Base-by-base conservation (phyloP, 495 filamentous ascomycete genomes). In the Neurospora sublineolata region DNA sequence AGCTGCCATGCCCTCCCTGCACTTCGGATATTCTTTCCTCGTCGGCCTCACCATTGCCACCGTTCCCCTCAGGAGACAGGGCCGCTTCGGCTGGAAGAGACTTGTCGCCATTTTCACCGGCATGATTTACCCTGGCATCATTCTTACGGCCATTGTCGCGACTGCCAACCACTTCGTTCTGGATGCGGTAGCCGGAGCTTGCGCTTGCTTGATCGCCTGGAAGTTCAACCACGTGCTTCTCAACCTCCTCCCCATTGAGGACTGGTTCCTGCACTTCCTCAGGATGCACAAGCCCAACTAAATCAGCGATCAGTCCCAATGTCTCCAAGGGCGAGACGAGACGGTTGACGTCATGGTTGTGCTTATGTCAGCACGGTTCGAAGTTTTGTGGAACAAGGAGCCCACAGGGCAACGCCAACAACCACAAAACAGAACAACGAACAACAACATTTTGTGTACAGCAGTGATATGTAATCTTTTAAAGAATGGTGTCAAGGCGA, bases 1-100 rank as follows among this genome's bases (percentile, higher is more conserved):
- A 79, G 91, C 91, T 33, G 91, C 91, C 18, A 93, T 93, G 91
- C 91, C 91, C 8, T 89, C 89, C 18, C 85, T 94, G 73, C 91
- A 94, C 77, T 94, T 94, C 78, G 91, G 90, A 12, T 94, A 93
- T 76, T 89, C 91, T 7, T 87, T 94, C 39, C 86, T 91, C 77
- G 89, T 93, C 72, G 91, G 91, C 16, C 80, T 89, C 20, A 92
- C 91, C 0, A 85, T 93, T 71, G 84, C 87, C 16, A 75, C 77
- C 33, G 69, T 79, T n/a, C 78, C 78, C 41, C 74, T 79, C 8
- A 44, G 78, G 36, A 74, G 71, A 52, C 71, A 71, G 8, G 77
- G 77, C 18, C 73, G 71, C 20, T 37, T 78, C 11, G 76, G 73
- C 14, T 79, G 78, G 78, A 72, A 73, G 42, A 76, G 78, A 7